phyloP scores from a whole-genome alignment of 2,329 filamentous ascomycete species.

The Calonectria pseudoturangicola region DNA sequence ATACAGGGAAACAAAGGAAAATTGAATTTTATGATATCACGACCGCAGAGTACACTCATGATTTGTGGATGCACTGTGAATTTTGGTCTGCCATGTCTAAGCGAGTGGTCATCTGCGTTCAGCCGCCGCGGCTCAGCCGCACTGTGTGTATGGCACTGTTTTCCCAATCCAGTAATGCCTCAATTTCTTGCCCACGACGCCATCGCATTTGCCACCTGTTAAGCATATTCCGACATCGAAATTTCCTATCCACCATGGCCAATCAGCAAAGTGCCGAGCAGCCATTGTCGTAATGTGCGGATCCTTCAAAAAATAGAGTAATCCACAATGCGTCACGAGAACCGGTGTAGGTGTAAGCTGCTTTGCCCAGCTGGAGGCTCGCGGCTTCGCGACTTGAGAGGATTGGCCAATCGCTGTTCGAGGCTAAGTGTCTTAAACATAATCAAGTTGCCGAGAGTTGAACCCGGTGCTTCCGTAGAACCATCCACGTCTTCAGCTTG shows the following conservation, averaged over 20 bases:
- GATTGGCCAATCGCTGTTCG: neutral
- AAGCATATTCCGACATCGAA: neutral
- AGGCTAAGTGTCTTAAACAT: neutral
- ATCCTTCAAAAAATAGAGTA: neutral
- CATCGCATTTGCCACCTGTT: neutral
- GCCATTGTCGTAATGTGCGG: neutral
- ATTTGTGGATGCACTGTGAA: no score
- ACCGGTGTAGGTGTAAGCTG: neutral
- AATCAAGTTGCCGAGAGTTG: neutral
- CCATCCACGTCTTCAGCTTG: neutral
- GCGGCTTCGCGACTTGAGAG: neutral
- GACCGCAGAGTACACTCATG: no score
- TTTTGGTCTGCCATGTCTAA: no score
- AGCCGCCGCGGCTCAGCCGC: neutral
- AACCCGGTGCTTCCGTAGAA: slow-evolving; percentile 1
- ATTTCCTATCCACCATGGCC: neutral
- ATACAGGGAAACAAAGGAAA: no score
- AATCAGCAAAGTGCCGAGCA: neutral
- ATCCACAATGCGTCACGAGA: neutral
- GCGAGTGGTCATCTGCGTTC: no score
- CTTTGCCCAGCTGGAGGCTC: neutral
- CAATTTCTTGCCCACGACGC: neutral
- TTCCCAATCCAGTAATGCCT: neutral
- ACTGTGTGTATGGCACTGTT: neutral
- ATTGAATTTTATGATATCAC: no score